Evolutionary conservation across 805 yeast genomes (phyloP), one percentile per base, ranked within the genome.

Genomic region (Saccharomycopsis sp.): DNA sequence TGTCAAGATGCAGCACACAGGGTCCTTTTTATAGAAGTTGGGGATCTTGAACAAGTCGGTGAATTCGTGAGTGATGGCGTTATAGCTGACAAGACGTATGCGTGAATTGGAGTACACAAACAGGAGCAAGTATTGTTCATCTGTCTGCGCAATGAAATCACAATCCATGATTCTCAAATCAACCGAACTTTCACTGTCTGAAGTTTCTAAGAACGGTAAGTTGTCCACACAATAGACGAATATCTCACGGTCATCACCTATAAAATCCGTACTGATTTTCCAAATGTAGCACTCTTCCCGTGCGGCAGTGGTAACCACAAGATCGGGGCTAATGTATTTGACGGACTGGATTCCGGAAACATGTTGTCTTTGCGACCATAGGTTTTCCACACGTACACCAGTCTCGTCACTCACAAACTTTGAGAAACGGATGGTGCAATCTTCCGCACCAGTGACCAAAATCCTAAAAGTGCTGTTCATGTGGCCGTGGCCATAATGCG

Each of bases 131-230:
- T 74, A 51, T 52, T 19, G 12, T 19, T 7, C 27, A 6, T 12
- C 50, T 41, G 1, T 39, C 41, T 4, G 47, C 47, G n/a, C 53
- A 2, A 68, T 61, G 31, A 67, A 65, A 10, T 67, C 46, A 4
- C 73, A 60, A 57, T 83, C 95, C 96, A 87, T 89, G 41, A 89
- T 77, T 49, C 98, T 67, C 46, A 92, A 65, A 57, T 92, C 97
- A 13, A n/a, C 12, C 0, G 95, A 94, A 42, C 74, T 72, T 10
- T 66, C 67, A 7, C 68, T 58, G 1, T 69, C 30, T 12, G 40
- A 62, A 1, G 85, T 75, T 3, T 73, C 74, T 21, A 88, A 60
- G 16, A n/a, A n/a, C 12, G 27, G 27, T 10, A 25, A n/a, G 12
- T 10, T 9, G 27, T 25, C 1, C 6, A 9, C 21, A 16, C 19